Evolutionary conservation across 495 filamentous ascomycete genomes (phyloP).

Genomic region (Penicillium desertorum): DNA sequence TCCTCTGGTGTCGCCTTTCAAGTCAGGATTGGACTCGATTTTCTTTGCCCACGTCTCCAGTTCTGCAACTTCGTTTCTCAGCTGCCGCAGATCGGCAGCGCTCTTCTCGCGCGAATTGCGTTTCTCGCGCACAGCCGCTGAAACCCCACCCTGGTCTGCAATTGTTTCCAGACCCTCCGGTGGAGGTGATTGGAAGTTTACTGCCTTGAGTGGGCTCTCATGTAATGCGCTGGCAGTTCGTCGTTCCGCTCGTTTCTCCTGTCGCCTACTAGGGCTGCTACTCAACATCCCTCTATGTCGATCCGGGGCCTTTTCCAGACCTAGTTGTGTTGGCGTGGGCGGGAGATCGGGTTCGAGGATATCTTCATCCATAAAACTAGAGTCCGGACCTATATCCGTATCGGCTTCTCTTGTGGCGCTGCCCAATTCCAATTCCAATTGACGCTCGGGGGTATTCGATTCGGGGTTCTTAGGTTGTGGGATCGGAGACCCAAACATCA

Average conservation of each 20-base stretch:
- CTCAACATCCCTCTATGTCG: slow-evolving; percentile 40
- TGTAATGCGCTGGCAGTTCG: slow-evolving; percentile 23
- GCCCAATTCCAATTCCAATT: slow-evolving; percentile 43
- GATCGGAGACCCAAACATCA: slow-evolving; percentile 44
- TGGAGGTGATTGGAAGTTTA: slow-evolving; percentile 21
- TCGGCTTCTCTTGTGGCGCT: slow-evolving; percentile 33
- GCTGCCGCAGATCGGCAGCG: slow-evolving; percentile 30
- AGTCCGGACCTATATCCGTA: slow-evolving; percentile 20
- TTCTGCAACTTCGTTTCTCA: slow-evolving; percentile 41
- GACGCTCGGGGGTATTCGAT: slow-evolving; percentile 39
- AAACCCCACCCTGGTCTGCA: slow-evolving; percentile 12
- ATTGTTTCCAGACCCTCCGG: slow-evolving; percentile 10
- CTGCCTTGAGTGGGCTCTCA: slow-evolving; percentile 37
- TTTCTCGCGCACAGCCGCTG: slow-evolving; percentile 35
- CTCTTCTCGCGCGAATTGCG: slow-evolving; percentile 33
- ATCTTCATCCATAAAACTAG: slow-evolving; percentile 39
- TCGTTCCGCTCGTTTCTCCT: slow-evolving; percentile 32
- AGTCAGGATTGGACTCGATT: slow-evolving; percentile 25
- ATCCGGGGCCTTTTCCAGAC: slow-evolving; percentile 48
- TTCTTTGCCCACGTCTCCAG: slow-evolving; percentile 38
- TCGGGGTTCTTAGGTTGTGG: slow-evolving; percentile 23
- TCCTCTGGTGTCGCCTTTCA: slow-evolving; percentile 18
- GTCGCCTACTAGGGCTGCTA: slow-evolving; percentile 44
- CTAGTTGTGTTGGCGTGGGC: slow-evolving; percentile 63
- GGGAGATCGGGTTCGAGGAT: slow-evolving; percentile 66